These are phyloP conservation scores for Lyophyllum shimeji DNA, from an alignment of 768 basidiomycete species.

Conservation along the genomic window DNA sequence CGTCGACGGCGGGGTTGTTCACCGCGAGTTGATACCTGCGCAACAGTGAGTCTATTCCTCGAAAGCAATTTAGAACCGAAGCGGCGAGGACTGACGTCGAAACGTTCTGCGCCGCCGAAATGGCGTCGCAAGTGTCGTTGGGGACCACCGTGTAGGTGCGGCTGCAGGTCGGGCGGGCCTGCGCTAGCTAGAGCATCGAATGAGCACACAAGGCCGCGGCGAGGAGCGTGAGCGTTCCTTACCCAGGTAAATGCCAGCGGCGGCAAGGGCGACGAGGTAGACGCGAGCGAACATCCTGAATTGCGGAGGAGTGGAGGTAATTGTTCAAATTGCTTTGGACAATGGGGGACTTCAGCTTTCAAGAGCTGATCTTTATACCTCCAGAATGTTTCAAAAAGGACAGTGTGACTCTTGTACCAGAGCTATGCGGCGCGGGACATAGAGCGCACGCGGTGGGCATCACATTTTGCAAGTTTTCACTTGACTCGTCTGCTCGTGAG, in stretches of 20 bases:
- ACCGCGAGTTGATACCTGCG: constrained; percentile 59
- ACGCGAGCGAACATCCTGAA: constrained; percentile 16
- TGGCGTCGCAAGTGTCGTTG: constrained; percentile 57
- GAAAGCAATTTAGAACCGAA: too few species aligned
- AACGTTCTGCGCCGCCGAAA: constrained; percentile 44
- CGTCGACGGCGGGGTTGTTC: constrained; percentile 47
- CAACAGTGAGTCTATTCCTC: neutral
- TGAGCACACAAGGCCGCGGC: neutral
- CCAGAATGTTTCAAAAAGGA: neutral
- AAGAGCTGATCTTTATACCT: constrained; percentile 2
- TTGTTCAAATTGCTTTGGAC: constrained; percentile 15
- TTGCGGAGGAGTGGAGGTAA: neutral
- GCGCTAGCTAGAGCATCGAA: neutral
- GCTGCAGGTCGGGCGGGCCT: constrained; percentile 32
- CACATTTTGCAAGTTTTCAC: neutral
- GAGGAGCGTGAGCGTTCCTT: neutral
- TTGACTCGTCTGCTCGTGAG: neutral
- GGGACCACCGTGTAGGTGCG: constrained; percentile 49
- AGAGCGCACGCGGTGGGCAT: neutral
- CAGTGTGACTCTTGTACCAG: neutral
- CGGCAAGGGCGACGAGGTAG: constrained; percentile 6
- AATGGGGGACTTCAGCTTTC: neutral
- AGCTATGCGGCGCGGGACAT: neutral
- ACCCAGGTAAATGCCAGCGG: constrained; percentile 14
- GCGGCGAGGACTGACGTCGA: constrained; percentile 40